phyloP scores from a whole-genome alignment of 345 rosid species.

The Linum lewisii region DNA sequence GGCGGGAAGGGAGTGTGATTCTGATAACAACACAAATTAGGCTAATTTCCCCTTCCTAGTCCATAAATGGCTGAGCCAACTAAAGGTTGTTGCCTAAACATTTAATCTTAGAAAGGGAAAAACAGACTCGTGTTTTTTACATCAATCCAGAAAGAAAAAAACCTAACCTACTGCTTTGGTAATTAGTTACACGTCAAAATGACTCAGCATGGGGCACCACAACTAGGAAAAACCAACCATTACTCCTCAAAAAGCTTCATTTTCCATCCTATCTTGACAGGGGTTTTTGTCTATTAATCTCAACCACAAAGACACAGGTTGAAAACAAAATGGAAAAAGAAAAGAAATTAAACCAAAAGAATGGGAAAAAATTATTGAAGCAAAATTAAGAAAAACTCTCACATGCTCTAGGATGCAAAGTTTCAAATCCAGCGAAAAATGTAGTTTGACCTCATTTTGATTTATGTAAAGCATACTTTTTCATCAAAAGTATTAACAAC shows the following conservation, averaged over 20 bases:
- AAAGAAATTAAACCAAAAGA: too few relatives aligned
- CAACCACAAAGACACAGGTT: slow-evolving; percentile 2
- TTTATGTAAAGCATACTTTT: neutral
- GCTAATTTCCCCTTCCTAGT: neutral
- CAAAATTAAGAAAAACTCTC: slow-evolving; percentile 5
- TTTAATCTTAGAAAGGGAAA: neutral
- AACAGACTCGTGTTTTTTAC: neutral
- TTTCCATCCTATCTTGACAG: neutral
- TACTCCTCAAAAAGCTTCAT: neutral
- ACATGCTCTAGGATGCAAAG: neutral
- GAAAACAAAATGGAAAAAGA: neutral
- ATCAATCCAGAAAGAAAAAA: slow-evolving; percentile 1
- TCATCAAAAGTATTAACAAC: neutral
- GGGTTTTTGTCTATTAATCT: neutral
- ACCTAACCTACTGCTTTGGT: neutral
- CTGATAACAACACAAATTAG: neutral
- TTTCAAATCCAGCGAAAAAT: slow-evolving; percentile 14
- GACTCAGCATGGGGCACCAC: slow-evolving; percentile 19
- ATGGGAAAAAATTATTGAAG: neutral
- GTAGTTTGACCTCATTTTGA: slow-evolving; percentile 5
- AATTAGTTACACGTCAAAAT: slow-evolving; percentile 11
- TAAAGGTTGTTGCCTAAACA: neutral
- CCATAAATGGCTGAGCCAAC: neutral
- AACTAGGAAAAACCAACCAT: neutral
- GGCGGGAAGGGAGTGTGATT: neutral